A percentile compares a stretch with the other conserved stretches of the same genome.
Evolutionary conservation across 805 yeast genomes (phyloP).

Genomic region (Saccharomycopsis amapae): DNA sequence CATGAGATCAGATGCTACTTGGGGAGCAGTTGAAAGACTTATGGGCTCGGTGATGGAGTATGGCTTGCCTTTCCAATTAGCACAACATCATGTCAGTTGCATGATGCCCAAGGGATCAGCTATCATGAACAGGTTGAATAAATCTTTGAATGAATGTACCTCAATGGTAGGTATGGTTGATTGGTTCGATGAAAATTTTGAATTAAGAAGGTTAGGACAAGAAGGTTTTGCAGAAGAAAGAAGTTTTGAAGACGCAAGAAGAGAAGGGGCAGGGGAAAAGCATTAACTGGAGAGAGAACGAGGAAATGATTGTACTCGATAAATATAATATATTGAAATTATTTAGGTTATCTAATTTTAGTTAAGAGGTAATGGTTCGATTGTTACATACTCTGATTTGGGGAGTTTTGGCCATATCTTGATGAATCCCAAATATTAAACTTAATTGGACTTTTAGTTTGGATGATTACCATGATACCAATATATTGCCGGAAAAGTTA

Average conservation of each 20-base stretch:
- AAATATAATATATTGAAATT: too few relatives aligned
- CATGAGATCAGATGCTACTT: conserved; percentile 58
- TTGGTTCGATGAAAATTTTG: conserved; percentile 72
- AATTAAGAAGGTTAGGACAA: conserved; percentile 60
- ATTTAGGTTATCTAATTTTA: too few relatives aligned
- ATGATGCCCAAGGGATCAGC: conserved; percentile 56
- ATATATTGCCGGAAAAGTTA: too few relatives aligned
- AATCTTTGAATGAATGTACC: conserved; percentile 56
- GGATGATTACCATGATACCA: too few relatives aligned
- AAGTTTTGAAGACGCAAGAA: background rate
- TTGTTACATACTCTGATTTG: too few relatives aligned
- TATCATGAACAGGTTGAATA: conserved; percentile 40
- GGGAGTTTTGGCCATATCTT: too few relatives aligned
- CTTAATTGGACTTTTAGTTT: too few relatives aligned
- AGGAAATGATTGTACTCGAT: too few relatives aligned
- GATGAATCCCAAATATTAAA: too few relatives aligned
- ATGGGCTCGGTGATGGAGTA: conserved; percentile 72
- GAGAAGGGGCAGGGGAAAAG: background rate
- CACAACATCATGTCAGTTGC: conserved; percentile 82
- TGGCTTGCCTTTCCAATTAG: conserved; percentile 77
- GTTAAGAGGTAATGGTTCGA: too few relatives aligned
- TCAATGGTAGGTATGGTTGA: conserved; percentile 62
- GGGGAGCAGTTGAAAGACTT: conserved; percentile 83
- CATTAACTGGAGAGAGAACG: too few relatives aligned
- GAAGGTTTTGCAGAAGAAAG: conserved; percentile 52